These are phyloP conservation scores for Allium fistulosum DNA, from an alignment of 106 monocot genomes.

Conservation along the genomic window DNA sequence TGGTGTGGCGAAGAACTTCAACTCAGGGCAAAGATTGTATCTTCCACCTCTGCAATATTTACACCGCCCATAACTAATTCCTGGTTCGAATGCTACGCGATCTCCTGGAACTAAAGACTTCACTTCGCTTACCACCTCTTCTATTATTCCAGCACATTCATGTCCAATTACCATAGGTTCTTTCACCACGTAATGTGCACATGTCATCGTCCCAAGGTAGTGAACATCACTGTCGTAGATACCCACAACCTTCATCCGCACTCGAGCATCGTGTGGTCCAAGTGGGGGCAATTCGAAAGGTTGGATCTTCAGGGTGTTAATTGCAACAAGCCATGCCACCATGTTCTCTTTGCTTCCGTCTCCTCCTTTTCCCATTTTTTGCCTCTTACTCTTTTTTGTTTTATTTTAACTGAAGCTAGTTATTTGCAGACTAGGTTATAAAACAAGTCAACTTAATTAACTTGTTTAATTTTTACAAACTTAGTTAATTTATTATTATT, in stretches of 20 bases:
- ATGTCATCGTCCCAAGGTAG: slow-evolving; percentile 84
- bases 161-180: slow-evolving; percentile 99
- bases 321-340: slow-evolving; percentile 76
- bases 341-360: slow-evolving; percentile 30
- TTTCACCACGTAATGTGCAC: slow-evolving; percentile 82
- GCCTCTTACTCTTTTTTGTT: not conserved
- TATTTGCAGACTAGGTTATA: too few relatives aligned
- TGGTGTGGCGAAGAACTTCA: slow-evolving; percentile 95
- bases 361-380: not conserved
- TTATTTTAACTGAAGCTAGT: too few relatives aligned
- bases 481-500: too few relatives aligned
- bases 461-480: too few relatives aligned
- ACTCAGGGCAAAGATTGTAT: slow-evolving; percentile 87
- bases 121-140: slow-evolving; percentile 86
- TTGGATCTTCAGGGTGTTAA: slow-evolving; percentile 84
- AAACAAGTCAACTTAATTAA: too few relatives aligned
- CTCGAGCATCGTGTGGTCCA: slow-evolving; percentile 71
- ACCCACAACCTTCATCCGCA: slow-evolving; percentile 96
- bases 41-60: slow-evolving; percentile 83
- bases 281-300: slow-evolving; percentile 82
- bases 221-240: slow-evolving; percentile 98
- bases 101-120: slow-evolving; percentile 58
- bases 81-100: slow-evolving; percentile 88
- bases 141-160: slow-evolving; percentile 90
- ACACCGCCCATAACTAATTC: slow-evolving; percentile 79